Evolutionary conservation across 441 rosid species (phyloP).

Genomic region (Populus tomentosa): DNA sequence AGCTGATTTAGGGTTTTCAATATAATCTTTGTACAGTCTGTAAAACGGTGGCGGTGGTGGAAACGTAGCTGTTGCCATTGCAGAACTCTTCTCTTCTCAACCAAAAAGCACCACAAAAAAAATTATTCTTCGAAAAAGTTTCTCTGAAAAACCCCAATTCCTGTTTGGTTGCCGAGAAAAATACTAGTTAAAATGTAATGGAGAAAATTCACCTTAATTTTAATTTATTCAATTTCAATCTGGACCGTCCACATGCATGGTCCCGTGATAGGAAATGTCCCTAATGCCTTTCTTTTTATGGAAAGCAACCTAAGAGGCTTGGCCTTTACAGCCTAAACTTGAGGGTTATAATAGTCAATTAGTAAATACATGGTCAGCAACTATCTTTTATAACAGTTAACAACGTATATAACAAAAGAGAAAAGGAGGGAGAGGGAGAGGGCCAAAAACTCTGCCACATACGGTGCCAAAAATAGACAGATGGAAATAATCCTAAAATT

Average conservation of each 20-base stretch:
- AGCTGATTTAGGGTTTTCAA: constrained; percentile 56
- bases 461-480: neutral
- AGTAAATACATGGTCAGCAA: neutral
- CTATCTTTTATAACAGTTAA: neutral
- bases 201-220: neutral
- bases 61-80: constrained; percentile 84
- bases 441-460: neutral
- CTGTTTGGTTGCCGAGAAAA: neutral
- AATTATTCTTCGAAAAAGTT: neutral
- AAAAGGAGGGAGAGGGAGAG: neutral
- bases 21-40: constrained; percentile 83
- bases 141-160: neutral
- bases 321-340: neutral
- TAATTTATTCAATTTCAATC: neutral
- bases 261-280: neutral
- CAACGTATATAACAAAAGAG: neutral
- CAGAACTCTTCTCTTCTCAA: neutral
- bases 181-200: neutral
- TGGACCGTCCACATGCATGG: neutral
- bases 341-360: neutral
- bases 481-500: neutral
- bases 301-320: neutral
- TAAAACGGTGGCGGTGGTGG: constrained; percentile 94
- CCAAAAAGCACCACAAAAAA: neutral
- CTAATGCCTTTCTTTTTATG: neutral